Conservation (phyloP, 2,329 filamentous ascomycete genomes). For the Anthostomella pinea region DNA sequence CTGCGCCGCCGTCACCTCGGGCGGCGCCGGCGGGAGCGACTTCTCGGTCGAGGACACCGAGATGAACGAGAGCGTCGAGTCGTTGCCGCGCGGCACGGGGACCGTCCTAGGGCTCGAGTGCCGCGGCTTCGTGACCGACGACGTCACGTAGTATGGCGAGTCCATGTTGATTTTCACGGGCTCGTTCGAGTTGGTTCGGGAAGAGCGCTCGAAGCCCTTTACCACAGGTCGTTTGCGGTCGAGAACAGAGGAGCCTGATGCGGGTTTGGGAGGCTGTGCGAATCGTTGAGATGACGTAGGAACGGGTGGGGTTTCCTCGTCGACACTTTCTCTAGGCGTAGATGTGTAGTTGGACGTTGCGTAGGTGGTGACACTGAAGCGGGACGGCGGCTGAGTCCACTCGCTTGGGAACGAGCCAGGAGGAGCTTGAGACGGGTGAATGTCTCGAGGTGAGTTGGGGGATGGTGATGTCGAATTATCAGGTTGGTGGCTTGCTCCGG, state of each 20-base stretch:
- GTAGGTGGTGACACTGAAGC: constrained; percentile 64
- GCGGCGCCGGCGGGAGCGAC: constrained; percentile 58
- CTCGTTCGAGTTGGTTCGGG: constrained; percentile 17
- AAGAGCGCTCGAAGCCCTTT: constrained; percentile 25
- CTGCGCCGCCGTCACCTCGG: constrained; percentile 52
- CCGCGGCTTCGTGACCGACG: constrained; percentile 10
- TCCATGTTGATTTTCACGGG: constrained; percentile 31
- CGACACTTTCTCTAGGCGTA: constrained; percentile 38
- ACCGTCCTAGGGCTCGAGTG: constrained; percentile 6
- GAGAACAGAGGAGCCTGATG: constrained; percentile 34
- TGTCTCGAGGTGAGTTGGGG: constrained; percentile 33
- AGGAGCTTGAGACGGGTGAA: constrained; percentile 20
- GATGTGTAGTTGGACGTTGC: constrained; percentile 48
- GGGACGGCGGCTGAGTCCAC: constrained; percentile 53
- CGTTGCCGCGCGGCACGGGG: constrained; percentile 13
- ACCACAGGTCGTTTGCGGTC: constrained; percentile 37
- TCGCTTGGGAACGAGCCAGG: constrained; percentile 28
- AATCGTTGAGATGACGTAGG: constrained; percentile 35
- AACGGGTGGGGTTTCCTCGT: constrained; percentile 36
- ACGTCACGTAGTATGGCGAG: constrained; percentile 25
- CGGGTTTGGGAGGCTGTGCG: constrained; percentile 19
- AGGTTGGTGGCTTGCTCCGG: constrained; percentile 25
- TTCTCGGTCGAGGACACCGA: constrained; percentile 43
- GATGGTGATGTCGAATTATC: constrained; percentile 35
- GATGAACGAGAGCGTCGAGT: constrained; percentile 18